Base-by-base conservation (phyloP, 2,329 filamentous ascomycete genomes). In the Claviceps capensis region DNA sequence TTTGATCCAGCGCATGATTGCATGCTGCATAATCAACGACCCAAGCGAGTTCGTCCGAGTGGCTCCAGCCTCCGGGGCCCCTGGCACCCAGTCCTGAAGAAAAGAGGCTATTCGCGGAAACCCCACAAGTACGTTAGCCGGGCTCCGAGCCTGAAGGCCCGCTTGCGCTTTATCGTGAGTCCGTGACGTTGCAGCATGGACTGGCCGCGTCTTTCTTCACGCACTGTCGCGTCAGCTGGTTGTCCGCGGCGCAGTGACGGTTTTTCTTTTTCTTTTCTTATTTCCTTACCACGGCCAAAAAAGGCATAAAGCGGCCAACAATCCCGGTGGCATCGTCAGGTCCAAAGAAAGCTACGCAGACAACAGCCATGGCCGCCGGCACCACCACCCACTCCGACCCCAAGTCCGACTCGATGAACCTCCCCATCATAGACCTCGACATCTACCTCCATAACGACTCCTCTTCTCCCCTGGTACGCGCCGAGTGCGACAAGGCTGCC, bases 341-440 rank as follows among this genome's bases (percentile, higher is more conserved):
- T 22, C 17, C 14, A 36, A 46, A 47, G 42, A 22, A 40, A 40
- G 16, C 9, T 34, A 9, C 30, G 30, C 30, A 34, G 30, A 34
- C 9, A 22, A 13, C 3, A 23, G 42, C 23, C 38, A 36, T 16
- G 43, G 36, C 50, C 41, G 34, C 37, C 45, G 5, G 38, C 46
- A 17, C 43, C 13, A 8, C 22, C 23, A 22, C 17, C 26, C 46
- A 14, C 48, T 48, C 36, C 3, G 16, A 48, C 43, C 26, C 19
- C 44, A 34, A 6, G 5, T 34, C 67, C 43, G 54, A 62, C 17
- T 56, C 65, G 42, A 82, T 82, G 78, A 73, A 81, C 56, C 72
- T 82, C 49, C 78, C 78, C 48, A 66, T 82, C 60, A 68, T 81
- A 61, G 74, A 82, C 66, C 74, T 82, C 37, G 77, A 82, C 63